Conservation (phyloP, 2,329 filamentous ascomycete species). For the Hymenoscyphus infarciens region DNA sequence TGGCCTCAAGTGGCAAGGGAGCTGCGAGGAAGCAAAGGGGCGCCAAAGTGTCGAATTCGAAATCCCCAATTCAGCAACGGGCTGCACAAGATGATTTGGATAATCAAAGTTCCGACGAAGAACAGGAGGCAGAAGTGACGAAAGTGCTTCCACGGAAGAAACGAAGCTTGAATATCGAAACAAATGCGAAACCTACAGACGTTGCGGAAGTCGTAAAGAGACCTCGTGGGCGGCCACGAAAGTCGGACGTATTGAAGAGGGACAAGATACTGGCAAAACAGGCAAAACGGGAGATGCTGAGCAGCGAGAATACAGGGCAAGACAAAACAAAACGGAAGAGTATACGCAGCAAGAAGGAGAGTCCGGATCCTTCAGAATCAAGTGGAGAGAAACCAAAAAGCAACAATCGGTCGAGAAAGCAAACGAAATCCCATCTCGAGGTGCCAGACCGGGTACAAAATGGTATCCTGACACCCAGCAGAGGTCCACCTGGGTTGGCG, state of each 20-base stretch:
- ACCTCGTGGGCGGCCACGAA: conserved; percentile 19
- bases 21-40: background rate
- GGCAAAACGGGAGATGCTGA: conserved; percentile 19
- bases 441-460: conserved; percentile 37
- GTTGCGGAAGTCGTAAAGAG: conserved; percentile 9
- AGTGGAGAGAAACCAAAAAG: conserved; percentile 6
- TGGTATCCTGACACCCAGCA: conserved; percentile 54
- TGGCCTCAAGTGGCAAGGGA: background rate
- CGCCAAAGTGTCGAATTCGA: background rate
- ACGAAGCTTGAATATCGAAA: background rate
- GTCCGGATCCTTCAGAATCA: background rate
- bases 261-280: conserved; percentile 22
- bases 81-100: background rate
- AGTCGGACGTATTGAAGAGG: conserved; percentile 23
- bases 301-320: conserved; percentile 7
- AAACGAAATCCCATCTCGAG: background rate
- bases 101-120: background rate
- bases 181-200: background rate
- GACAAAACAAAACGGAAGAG: background rate
- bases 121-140: background rate
- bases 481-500: conserved; percentile 35
- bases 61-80: background rate
- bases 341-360: background rate
- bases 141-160: background rate
- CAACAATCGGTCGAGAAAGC: background rate